Base-by-base conservation (phyloP, 2,329 filamentous ascomycete species). In the Pseudocercospora macadamiae region DNA sequence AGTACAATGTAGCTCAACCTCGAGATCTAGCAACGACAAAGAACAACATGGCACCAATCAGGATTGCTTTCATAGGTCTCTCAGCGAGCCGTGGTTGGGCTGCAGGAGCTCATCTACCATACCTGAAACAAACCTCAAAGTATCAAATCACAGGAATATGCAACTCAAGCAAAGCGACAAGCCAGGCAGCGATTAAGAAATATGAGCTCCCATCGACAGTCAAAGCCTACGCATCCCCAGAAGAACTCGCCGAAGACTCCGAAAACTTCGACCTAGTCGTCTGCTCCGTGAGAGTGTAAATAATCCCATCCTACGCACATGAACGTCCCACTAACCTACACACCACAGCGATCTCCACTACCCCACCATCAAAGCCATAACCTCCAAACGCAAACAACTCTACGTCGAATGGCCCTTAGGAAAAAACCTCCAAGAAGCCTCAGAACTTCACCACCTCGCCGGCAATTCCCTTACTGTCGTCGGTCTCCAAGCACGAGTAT, bases 351-450 rank as follows among this genome's bases (percentile, higher is more conserved):
- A 73, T 9, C 69, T 71, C 16, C 79, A 82, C 59, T 77, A 77
- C 55, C 56, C 65, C 4, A 64, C 78, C 9, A 70, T 77, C 8
- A 74, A 73, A 37, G 77, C 78, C 1, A 74, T 74, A 52, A 64
- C 82, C 2, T 66, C 74, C 47, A 75, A 76, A 3, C 73, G 74
- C 7, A 81, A 82, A 64, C 71, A 78, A 51, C 73, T 80, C 14
- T 81, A 77, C 54, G 73, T 77, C 18, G 80, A 83, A 64, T 81
- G 80, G 79, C 81, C 79, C 2, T 70, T 81, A 1, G 79, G 71
- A 0, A 71, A 73, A 2, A 78, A 74, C 39, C 54, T 76, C 1
- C 60, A 67, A 0, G 73, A 82, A 62, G 73, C 78, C 1, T 73
- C 78, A 53, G 76, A 80, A 56, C 67, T 83, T 25, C 63, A 70